Conservation (phyloP, 2,329 filamentous ascomycete genomes). For the Bisporella sp. region DNA sequence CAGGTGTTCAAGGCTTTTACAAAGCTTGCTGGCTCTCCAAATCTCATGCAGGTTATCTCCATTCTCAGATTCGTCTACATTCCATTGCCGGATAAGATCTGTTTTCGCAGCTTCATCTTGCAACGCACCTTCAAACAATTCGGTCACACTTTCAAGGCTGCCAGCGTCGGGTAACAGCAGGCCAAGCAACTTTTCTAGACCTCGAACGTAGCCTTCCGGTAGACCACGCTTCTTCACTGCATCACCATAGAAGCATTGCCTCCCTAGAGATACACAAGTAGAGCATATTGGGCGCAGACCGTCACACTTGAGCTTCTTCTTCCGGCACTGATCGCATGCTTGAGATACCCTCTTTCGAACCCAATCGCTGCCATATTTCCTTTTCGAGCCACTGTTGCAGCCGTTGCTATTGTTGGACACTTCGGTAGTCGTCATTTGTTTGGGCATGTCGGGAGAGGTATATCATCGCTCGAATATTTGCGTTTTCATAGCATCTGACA, state of each 20-base stretch:
- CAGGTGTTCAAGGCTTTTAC: neutral
- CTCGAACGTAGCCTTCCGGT: slow-evolving; percentile 64
- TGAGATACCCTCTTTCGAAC: slow-evolving; percentile 32
- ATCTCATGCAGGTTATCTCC: neutral
- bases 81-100: neutral
- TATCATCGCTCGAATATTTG: neutral
- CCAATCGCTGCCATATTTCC: neutral
- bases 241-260: slow-evolving; percentile 56
- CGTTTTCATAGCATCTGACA: neutral
- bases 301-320: slow-evolving; percentile 49
- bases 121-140: slow-evolving; percentile 23
- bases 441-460: neutral
- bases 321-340: slow-evolving; percentile 44
- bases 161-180: slow-evolving; percentile 21
- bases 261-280: slow-evolving; percentile 41
- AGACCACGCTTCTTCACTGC: slow-evolving; percentile 69
- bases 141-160: slow-evolving; percentile 37
- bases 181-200: slow-evolving; percentile 52
- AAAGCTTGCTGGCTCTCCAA: neutral
- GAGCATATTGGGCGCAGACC: slow-evolving; percentile 54
- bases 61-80: neutral
- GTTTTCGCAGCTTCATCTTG: slow-evolving; percentile 28
- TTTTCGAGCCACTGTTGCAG: neutral
- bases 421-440: neutral
- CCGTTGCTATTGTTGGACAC: neutral